Evolutionary conservation across 495 filamentous ascomycete genomes (phyloP).

Genomic region (Clavariopsis aquatica): DNA sequence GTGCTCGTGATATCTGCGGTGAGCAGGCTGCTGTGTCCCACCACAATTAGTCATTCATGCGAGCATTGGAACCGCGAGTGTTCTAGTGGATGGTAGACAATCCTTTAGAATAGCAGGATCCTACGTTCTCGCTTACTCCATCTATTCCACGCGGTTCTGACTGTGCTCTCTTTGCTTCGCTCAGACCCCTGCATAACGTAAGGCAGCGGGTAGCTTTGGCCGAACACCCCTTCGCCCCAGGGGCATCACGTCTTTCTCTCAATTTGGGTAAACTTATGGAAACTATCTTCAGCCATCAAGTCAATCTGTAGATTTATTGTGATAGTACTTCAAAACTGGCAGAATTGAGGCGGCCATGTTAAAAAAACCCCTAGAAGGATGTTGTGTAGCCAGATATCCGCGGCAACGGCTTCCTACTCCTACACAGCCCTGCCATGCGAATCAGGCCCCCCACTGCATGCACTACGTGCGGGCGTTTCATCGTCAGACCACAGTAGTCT

Average conservation of each 20-base stretch:
- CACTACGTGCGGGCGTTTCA: constrained; percentile 29
- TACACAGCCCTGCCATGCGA: constrained; percentile 32
- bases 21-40: background rate
- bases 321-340: background rate
- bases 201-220: too few species aligned
- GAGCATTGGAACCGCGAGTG: background rate
- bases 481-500: constrained; percentile 9
- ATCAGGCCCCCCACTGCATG: constrained; percentile 33
- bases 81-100: background rate
- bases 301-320: background rate
- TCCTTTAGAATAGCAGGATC: background rate
- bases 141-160: constrained; percentile 2
- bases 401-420: constrained; percentile 1
- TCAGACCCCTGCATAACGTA: constrained; percentile 13
- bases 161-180: constrained; percentile 29
- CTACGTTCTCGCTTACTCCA: background rate
- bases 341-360: background rate
- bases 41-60: background rate
- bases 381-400: background rate
- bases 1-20: background rate
- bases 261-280: background rate
- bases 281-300: background rate
- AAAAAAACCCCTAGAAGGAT: background rate
- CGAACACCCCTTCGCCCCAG: too few species aligned
- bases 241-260: constrained; percentile 12